Percentiles rank a stretch among this genome's conserved stretches.
phyloP scores from a whole-genome alignment of 352 stramenopile species.

The Aphanomyces cochlioides region DNA sequence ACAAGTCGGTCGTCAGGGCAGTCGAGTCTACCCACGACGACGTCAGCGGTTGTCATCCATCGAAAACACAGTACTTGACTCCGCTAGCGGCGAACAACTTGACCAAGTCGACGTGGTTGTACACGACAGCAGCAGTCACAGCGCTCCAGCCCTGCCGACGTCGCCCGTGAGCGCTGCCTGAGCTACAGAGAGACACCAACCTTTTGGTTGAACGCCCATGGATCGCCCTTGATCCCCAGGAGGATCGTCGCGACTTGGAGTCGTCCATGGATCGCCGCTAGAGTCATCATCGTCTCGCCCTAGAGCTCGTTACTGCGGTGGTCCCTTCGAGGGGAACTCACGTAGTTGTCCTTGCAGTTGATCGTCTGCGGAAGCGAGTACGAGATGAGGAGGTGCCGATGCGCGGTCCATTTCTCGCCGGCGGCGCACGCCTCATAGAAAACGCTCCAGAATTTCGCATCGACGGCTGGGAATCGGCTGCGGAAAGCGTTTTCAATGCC shows the following conservation, averaged over 20 bases:
- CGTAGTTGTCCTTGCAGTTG: conserved; percentile 52
- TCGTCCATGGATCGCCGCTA: conserved; percentile 49
- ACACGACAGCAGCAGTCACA: conserved; percentile 52
- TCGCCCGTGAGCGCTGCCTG: neutral
- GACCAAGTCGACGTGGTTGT: conserved; percentile 50
- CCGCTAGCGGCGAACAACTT: conserved; percentile 44
- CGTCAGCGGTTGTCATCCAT: neutral
- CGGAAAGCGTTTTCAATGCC: conserved; percentile 54
- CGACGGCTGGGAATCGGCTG: conserved; percentile 39
- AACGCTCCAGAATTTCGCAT: conserved; percentile 47
- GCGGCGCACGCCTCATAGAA: conserved; percentile 55
- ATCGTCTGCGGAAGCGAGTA: conserved; percentile 59
- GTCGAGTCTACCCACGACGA: conserved; percentile 37
- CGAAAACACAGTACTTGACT: conserved; percentile 28
- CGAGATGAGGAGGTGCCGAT: conserved; percentile 55
- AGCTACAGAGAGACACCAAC: conserved; percentile 17
- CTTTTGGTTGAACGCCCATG: conserved; percentile 59
- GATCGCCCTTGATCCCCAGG: conserved; percentile 59
- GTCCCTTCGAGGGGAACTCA: conserved; percentile 31
- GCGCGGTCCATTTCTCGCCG: conserved; percentile 38
- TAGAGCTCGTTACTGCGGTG: conserved; percentile 26
- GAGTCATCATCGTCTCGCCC: conserved; percentile 71
- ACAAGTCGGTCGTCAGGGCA: conserved; percentile 41
- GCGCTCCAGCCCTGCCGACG: conserved; percentile 49
- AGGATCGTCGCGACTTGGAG: conserved; percentile 54